Percentiles rank a stretch among this genome's conserved stretches.
Conservation (phyloP, 305 asterid genomes). For the Fraxinus baroniana region DNA sequence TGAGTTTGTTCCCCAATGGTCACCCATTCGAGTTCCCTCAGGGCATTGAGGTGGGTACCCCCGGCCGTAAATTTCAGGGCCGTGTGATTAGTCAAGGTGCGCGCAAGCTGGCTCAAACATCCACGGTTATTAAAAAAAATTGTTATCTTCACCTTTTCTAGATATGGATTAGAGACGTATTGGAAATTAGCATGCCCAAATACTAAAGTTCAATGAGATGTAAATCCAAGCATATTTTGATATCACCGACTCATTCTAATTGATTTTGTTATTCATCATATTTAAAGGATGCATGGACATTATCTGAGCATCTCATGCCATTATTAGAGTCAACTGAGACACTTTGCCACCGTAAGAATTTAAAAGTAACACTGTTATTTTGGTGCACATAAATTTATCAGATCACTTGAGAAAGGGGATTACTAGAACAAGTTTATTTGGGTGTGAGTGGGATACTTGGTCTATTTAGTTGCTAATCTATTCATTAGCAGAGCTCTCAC, state of each 20-base stretch:
- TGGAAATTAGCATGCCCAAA: not conserved
- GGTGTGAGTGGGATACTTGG: not conserved
- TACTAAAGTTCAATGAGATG: not conserved
- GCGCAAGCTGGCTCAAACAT: too few species aligned
- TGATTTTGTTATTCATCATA: not conserved
- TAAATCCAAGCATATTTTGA: not conserved
- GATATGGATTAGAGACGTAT: not conserved
- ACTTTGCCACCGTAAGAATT: not conserved
- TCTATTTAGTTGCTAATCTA: slow-evolving; percentile 2
- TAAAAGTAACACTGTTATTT: not conserved
- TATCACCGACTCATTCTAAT: not conserved
- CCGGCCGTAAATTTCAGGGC: too few species aligned
- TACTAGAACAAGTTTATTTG: not conserved
- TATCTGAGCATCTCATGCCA: not conserved
- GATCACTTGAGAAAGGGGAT: not conserved
- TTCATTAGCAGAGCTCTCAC: not conserved
- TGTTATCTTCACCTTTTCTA: not conserved
- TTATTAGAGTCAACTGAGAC: not conserved
- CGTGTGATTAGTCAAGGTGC: too few species aligned
- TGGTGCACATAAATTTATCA: not conserved
- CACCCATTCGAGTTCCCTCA: too few species aligned
- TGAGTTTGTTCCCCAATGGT: too few species aligned
- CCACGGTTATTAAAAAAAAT: too few species aligned
- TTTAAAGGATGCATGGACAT: not conserved
- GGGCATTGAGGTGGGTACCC: too few species aligned